Evolutionary conservation across 768 basidiomycete genomes (phyloP).

Genomic region (Auricularia auricula-judae): DNA sequence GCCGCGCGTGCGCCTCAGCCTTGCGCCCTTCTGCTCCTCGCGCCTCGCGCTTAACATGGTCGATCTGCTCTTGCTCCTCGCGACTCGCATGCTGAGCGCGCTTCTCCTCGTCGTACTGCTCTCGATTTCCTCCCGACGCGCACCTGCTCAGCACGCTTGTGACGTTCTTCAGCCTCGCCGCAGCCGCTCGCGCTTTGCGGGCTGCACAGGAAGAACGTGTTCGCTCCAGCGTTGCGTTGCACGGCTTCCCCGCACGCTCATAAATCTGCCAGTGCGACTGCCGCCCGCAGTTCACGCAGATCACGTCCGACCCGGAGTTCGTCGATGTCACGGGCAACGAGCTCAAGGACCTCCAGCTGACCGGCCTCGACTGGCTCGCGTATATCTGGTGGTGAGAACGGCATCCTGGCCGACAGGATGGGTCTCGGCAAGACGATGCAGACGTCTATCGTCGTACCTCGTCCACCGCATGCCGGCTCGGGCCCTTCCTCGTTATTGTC

Average conservation of each 20-base stretch:
- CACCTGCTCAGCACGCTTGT: no score
- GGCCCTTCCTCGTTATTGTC: slow-evolving; percentile 95
- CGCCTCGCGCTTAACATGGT: no score
- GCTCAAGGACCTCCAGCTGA: slow-evolving; percentile 96
- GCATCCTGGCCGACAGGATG: slow-evolving; percentile 98
- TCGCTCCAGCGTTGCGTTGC: slow-evolving; percentile 40
- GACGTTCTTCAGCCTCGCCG: no score
- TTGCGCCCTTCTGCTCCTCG: no score
- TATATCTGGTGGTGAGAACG: slow-evolving; percentile 95
- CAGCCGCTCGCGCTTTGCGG: no score
- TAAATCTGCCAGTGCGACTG: slow-evolving; percentile 47
- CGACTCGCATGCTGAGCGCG: no score
- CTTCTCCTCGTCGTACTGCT: no score
- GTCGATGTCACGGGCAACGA: slow-evolving; percentile 65
- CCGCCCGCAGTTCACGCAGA: slow-evolving; percentile 73
- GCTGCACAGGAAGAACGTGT: no score
- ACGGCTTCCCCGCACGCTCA: slow-evolving; percentile 72
- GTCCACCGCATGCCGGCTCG: slow-evolving; percentile 88
- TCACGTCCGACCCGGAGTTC: slow-evolving; percentile 82
- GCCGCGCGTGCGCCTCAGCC: no score
- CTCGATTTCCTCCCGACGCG: no score
- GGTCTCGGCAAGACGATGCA: slow-evolving; percentile 99
- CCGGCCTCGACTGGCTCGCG: slow-evolving; percentile 96
- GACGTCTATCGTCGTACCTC: slow-evolving; percentile 82
- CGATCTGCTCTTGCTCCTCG: no score